Conservation (phyloP, 108 stramenopile species). For the Hondaea fermentalgiana region DNA sequence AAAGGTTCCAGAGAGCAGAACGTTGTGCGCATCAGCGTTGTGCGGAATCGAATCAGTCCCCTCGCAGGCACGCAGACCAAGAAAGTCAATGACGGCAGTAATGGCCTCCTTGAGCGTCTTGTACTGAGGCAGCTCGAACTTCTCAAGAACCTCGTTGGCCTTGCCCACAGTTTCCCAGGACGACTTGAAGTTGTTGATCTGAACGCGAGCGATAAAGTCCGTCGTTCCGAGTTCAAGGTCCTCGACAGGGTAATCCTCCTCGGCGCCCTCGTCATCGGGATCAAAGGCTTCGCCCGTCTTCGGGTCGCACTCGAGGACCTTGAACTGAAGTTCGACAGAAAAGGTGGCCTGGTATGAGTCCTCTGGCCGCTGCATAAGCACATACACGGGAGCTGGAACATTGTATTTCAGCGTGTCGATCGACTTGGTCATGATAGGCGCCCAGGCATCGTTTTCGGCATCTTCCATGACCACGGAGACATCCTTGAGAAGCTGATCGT, state of each 20-base stretch:
- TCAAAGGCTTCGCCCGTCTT: conserved; percentile 55
- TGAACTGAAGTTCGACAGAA: conserved; percentile 66
- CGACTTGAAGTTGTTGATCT: conserved; percentile 69
- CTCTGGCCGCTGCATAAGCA: conserved; percentile 55
- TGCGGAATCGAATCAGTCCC: conserved; percentile 50
- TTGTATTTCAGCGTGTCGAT: conserved; percentile 54
- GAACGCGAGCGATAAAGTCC: conserved; percentile 87
- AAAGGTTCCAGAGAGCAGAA: conserved; percentile 31
- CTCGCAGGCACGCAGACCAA: conserved; percentile 86
- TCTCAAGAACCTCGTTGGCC: conserved; percentile 75
- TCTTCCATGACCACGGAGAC: conserved; percentile 66
- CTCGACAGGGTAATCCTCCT: conserved; percentile 87
- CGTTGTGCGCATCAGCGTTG: neutral
- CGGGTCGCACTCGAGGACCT: conserved; percentile 65
- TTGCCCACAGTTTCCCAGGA: conserved; percentile 72
- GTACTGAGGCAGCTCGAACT: conserved; percentile 74
- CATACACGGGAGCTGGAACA: conserved; percentile 63
- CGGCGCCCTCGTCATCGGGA: conserved; percentile 60
- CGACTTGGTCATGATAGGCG: conserved; percentile 54
- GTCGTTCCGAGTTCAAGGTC: conserved; percentile 66
- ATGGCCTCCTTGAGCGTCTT: conserved; percentile 74
- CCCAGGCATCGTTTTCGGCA: conserved; percentile 50
- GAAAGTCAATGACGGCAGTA: conserved; percentile 61
- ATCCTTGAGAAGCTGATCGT: conserved; percentile 71
- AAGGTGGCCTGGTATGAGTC: conserved; percentile 34